Conservation (phyloP, 306 rosid species). For the Cucurbita pepo region DNA sequence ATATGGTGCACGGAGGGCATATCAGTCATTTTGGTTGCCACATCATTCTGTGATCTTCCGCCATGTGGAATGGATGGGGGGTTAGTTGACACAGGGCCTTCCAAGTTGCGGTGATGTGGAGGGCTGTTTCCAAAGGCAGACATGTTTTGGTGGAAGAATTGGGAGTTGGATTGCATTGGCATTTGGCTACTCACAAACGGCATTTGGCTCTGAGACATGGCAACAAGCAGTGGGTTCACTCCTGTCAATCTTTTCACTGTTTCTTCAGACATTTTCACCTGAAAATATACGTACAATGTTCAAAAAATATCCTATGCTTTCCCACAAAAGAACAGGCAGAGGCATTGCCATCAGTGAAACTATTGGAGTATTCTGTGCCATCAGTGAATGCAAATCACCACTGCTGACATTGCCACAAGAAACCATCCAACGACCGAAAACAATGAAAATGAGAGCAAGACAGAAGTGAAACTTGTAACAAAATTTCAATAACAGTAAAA, state of each 20-base stretch:
- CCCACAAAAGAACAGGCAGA: background rate
- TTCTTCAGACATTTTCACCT: slow-evolving; percentile 58
- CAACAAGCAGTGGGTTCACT: slow-evolving; percentile 28
- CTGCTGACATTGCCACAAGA: background rate
- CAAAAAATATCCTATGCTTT: background rate
- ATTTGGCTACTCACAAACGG: slow-evolving; percentile 6
- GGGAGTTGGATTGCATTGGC: slow-evolving; percentile 22
- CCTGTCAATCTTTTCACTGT: slow-evolving; percentile 37
- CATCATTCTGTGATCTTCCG: slow-evolving; percentile 15
- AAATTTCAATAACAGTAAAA: too few species aligned
- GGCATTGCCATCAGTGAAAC: background rate
- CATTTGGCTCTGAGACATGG: slow-evolving; percentile 24
- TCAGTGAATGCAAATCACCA: background rate
- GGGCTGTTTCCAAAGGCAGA: slow-evolving; percentile 7
- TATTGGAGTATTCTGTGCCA: background rate
- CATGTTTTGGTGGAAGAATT: slow-evolving; percentile 24
- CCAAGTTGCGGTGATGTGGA: slow-evolving; percentile 24
- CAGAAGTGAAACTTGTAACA: background rate
- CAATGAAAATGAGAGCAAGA: background rate
- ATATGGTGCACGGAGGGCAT: slow-evolving; percentile 13
- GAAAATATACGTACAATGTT: background rate
- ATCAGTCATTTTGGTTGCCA: slow-evolving; percentile 18
- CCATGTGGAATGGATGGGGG: slow-evolving; percentile 3
- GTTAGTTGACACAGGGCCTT: background rate
- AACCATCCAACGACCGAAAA: background rate